These are phyloP conservation scores for Luzula sylvatica DNA, from an alignment of 176 grass and related monocot species.

Conservation along the genomic window DNA sequence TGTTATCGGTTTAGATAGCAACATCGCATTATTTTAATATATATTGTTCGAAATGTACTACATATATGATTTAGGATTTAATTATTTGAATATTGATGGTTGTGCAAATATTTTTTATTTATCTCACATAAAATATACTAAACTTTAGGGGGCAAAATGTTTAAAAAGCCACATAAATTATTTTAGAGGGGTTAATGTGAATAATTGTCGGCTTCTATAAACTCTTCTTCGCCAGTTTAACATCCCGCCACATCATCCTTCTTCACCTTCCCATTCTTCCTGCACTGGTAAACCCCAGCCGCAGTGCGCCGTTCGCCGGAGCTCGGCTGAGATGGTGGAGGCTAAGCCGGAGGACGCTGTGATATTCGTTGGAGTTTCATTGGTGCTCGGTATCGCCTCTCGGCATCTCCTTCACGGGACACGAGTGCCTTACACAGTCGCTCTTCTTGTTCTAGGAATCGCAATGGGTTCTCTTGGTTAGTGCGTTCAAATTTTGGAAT, in stretches of 20 bases:
- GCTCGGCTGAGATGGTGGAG: background rate
- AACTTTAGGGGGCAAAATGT: no score
- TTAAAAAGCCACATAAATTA: no score
- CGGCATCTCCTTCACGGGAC: slow-evolving; percentile 83
- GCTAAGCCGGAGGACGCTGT: slow-evolving; percentile 59
- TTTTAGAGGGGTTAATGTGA: no score
- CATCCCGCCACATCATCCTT: background rate
- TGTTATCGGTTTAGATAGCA: no score
- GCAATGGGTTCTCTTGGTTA: slow-evolving; percentile 59
- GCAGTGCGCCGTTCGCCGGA: background rate
- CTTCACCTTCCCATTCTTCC: background rate
- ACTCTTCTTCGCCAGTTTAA: background rate
- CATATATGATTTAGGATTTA: no score
- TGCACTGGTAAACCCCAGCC: background rate
- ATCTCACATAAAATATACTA: no score
- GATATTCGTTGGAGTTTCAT: slow-evolving; percentile 72
- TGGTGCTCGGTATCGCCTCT: slow-evolving; percentile 87
- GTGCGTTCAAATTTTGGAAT: no score
- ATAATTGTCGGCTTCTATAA: no score
- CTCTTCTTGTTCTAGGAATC: slow-evolving; percentile 74
- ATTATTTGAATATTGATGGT: no score
- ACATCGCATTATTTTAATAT: no score
- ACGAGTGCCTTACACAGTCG: slow-evolving; percentile 88
- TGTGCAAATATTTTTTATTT: no score
- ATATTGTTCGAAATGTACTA: no score